phyloP scores from a whole-genome alignment of 208 protist species.

The Willaertia magna region DNA sequence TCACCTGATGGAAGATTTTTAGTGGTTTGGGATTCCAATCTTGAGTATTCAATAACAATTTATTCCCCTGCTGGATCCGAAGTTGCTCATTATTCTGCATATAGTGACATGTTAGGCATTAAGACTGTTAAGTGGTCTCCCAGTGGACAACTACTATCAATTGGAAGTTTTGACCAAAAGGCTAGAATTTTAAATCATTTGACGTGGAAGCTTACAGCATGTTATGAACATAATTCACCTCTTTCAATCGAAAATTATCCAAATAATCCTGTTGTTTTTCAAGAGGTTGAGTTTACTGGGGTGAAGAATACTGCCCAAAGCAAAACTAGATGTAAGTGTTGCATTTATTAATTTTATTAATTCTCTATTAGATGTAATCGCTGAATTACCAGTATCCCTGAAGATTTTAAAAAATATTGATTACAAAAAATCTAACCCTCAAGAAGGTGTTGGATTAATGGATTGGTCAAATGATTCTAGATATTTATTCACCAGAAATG shows the following conservation, averaged over 20 bases:
- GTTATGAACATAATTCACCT: neutral
- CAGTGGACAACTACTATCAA: neutral
- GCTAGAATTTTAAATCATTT: conserved; percentile 2
- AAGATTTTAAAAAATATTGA: neutral
- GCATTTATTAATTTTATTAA: neutral
- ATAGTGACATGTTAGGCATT: conserved; percentile 8
- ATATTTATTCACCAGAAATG: conserved; percentile 19
- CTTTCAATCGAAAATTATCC: neutral
- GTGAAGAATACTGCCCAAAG: neutral
- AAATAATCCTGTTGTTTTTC: neutral
- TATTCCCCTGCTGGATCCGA: conserved; percentile 11
- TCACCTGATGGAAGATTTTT: neutral
- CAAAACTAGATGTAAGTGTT: neutral
- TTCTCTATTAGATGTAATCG: neutral
- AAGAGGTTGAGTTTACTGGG: neutral
- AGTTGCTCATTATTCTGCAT: neutral
- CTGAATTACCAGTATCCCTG: neutral
- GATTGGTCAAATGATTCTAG: conserved; percentile 8
- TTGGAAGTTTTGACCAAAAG: conserved; percentile 22
- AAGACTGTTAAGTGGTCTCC: conserved; percentile 15
- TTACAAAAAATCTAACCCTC: conserved; percentile 17
- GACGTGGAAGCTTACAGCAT: neutral
- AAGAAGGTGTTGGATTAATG: conserved; percentile 10
- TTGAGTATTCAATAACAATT: conserved; percentile 14
- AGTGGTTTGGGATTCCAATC: neutral